Conservation (phyloP, 257 asterid species). For the Henckelia pumila region DNA sequence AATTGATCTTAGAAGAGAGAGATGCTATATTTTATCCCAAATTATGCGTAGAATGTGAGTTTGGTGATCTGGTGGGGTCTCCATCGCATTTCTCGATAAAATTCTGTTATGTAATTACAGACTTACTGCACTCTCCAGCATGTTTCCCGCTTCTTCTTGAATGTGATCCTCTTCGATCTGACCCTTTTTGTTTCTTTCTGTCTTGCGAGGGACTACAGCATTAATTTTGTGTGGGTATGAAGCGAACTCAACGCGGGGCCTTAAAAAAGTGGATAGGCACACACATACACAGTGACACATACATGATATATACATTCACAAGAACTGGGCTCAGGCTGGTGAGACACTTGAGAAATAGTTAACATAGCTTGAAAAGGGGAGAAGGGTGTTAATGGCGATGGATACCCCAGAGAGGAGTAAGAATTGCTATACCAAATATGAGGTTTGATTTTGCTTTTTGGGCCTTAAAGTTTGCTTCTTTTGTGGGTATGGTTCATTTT, state of each 20-base stretch:
- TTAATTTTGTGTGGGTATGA: conserved; percentile 26
- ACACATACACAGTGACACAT: neutral
- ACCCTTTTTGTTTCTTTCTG: conserved; percentile 28
- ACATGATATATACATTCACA: neutral
- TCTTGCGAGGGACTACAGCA: conserved; percentile 35
- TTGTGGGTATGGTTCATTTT: neutral
- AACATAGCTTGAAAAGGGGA: conserved; percentile 10
- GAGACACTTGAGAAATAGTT: conserved; percentile 25
- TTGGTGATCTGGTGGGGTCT: neutral
- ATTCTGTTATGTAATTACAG: neutral
- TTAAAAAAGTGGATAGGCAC: conserved; percentile 16
- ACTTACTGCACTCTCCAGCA: conserved; percentile 32
- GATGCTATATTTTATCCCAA: too few species aligned
- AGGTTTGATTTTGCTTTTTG: conserved; percentile 47
- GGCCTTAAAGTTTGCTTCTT: conserved; percentile 14
- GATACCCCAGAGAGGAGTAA: conserved; percentile 84
- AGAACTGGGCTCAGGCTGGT: neutral
- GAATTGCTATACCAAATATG: conserved; percentile 72
- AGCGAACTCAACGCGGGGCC: neutral
- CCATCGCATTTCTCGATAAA: neutral
- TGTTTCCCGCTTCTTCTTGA: conserved; percentile 82
- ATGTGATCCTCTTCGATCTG: conserved; percentile 42
- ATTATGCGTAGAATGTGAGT: too few species aligned
- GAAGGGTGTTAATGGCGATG: conserved; percentile 52
- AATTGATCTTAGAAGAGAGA: too few species aligned